A percentile compares a stretch with the other conserved stretches of the same genome.
Conservation (phyloP, 768 basidiomycete species). For the Paxillus ammoniavirescens region DNA sequence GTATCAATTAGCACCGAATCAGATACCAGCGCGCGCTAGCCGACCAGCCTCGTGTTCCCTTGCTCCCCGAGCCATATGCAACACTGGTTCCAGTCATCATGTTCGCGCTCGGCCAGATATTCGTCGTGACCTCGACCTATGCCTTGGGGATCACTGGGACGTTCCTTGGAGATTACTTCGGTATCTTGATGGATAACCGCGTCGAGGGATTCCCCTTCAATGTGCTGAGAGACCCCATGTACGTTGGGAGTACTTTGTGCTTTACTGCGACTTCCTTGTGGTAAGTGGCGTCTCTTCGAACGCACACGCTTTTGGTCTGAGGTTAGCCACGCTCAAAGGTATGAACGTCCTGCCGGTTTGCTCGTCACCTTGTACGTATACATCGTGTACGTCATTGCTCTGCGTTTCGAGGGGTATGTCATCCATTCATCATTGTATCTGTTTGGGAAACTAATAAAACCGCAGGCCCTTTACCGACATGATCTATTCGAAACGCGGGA, state of each 20-base stretch:
- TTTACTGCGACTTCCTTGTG: conserved; percentile 86
- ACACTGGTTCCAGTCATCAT: conserved; percentile 58
- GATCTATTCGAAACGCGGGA: conserved; percentile 67
- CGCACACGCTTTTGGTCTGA: neutral
- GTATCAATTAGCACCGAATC: neutral
- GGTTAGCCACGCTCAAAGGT: conserved; percentile 44
- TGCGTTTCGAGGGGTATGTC: conserved; percentile 86
- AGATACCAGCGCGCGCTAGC: conserved; percentile 76
- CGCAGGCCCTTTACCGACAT: conserved; percentile 74
- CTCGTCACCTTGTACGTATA: conserved; percentile 80
- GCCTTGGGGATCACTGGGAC: conserved; percentile 92
- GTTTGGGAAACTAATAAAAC: neutral
- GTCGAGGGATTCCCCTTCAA: conserved; percentile 99
- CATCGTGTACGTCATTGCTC: conserved; percentile 78
- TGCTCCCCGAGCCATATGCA: conserved; percentile 67
- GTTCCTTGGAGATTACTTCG: conserved; percentile 84
- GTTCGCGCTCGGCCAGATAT: conserved; percentile 73
- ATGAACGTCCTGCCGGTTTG: conserved; percentile 82
- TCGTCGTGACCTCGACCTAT: conserved; percentile 88
- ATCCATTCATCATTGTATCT: neutral
- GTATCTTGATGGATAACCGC: conserved; percentile 80
- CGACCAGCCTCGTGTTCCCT: conserved; percentile 67
- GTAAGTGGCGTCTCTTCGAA: conserved; percentile 42
- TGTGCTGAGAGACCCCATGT: conserved; percentile 92
- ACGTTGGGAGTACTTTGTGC: conserved; percentile 90